Evolutionary conservation across 345 rosid species (phyloP).

Genomic region (Camelina sativa): DNA sequence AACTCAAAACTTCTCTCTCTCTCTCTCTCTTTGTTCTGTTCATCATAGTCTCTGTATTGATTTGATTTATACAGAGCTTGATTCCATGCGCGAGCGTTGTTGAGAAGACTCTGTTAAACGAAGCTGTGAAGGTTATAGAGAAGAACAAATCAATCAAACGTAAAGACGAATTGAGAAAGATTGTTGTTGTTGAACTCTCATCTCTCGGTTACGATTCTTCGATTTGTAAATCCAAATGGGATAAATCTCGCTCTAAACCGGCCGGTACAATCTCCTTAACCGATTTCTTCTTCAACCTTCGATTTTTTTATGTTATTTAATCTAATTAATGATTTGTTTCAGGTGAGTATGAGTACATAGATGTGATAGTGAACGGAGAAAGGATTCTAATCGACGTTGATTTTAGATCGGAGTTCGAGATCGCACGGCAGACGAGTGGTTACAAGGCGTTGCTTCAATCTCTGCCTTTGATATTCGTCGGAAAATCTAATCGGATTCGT

Average conservation of each 20-base stretch:
- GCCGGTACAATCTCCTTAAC: slow-evolving; percentile 56
- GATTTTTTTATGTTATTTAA: background rate
- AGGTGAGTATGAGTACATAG: slow-evolving; percentile 92
- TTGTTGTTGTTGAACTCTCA: slow-evolving; percentile 57
- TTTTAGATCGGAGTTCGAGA: slow-evolving; percentile 92
- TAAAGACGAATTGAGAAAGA: slow-evolving; percentile 69
- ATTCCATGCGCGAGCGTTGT: slow-evolving; percentile 62
- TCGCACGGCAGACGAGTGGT: slow-evolving; percentile 71
- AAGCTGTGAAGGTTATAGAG: slow-evolving; percentile 67
- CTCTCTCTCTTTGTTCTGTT: too few species aligned
- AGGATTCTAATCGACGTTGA: slow-evolving; percentile 77
- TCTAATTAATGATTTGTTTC: slow-evolving; percentile 11
- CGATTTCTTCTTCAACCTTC: slow-evolving; percentile 4
- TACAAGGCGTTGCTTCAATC: slow-evolving; percentile 72
- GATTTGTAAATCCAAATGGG: slow-evolving; percentile 95
- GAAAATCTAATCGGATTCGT: slow-evolving; percentile 72
- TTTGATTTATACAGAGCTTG: slow-evolving; percentile 57
- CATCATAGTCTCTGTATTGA: background rate
- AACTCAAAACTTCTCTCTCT: background rate
- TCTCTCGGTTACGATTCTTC: slow-evolving; percentile 71
- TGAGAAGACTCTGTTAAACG: slow-evolving; percentile 75
- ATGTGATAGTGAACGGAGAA: slow-evolving; percentile 67
- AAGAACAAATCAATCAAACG: slow-evolving; percentile 67
- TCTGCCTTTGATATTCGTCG: slow-evolving; percentile 81
- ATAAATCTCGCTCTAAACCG: slow-evolving; percentile 61